Evolutionary conservation across 176 grass and related monocot genomes (phyloP).

Genomic region (Neostapfia colusana): DNA sequence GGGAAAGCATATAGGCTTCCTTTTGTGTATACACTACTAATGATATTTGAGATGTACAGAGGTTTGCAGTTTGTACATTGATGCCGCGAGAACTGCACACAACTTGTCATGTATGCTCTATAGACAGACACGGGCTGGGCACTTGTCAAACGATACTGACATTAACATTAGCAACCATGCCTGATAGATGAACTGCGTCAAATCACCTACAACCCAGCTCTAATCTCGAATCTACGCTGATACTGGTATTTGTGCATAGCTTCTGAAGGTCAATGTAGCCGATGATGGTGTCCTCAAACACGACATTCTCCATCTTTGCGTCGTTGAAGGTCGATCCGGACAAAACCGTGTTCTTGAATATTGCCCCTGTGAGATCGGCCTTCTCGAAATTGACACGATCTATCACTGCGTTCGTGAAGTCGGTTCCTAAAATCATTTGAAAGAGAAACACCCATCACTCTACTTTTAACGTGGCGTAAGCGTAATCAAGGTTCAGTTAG

Average conservation of each 20-base stretch:
- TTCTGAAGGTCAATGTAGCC: constrained; percentile 96
- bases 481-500: neutral
- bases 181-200: neutral
- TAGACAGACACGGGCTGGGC: constrained; percentile 17
- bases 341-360: constrained; percentile 76
- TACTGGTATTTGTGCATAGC: constrained; percentile 72
- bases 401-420: constrained; percentile 92
- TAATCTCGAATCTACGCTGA: constrained; percentile 50
- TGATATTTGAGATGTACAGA: constrained; percentile 29
- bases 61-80: neutral
- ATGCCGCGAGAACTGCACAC: neutral
- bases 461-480: neutral
- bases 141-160: neutral
- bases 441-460: neutral
- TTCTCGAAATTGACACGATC: constrained; percentile 77
- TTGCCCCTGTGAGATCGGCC: constrained; percentile 71
- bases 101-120: constrained; percentile 34
- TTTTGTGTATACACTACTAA: constrained; percentile 1
- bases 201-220: constrained; percentile 79
- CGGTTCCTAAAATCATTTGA: constrained; percentile 52
- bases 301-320: constrained; percentile 55
- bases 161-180: neutral
- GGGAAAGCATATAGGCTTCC: constrained; percentile 31
- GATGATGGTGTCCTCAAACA: constrained; percentile 90
- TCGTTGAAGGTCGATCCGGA: constrained; percentile 79